Base-by-base conservation (phyloP, 345 rosid species). In the Pistacia atlantica region DNA sequence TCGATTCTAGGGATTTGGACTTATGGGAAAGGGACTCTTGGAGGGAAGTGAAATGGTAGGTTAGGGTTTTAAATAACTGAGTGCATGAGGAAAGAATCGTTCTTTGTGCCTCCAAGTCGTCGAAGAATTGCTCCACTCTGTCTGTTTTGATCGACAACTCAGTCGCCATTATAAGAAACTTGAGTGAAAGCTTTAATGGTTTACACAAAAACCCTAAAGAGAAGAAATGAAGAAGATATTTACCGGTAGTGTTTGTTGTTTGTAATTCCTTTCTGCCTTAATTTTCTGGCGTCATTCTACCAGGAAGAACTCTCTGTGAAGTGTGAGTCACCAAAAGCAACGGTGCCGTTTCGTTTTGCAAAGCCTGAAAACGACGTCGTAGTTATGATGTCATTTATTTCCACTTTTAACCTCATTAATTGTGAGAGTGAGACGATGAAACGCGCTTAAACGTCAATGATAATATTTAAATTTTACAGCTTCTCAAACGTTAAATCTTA, bases 41-140 rank as follows among this genome's bases (percentile, higher is more conserved):
- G n/a, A 84, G 83, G 71, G 89, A 77, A 67, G 72, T n/a, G 86
- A 86, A 86, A 75, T 80, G 88, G 37, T 79, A 28, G 78, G 86
- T 79, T 18, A 86, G 81, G 75, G 84, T 6, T 31, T 83, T 80
- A 71, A 86, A 89, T 16, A 89, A 59, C 58, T 84, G 79, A 42
- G 84, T 74, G 84, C 90, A 87, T 16, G 86, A 77, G 45, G 88
- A 68, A 9, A 89, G 66, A 51, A 83, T 63, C 25, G 80, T 55
- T 77, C 77, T 87, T 72, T 82, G 86, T 11, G 83, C 54, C 51
- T 82, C 85, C 37, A 87, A 86, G 78, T 83, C 84, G 14, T 79
- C 70, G 78, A 83, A 65, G 80, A 87, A 85, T 77, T 83, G 78
- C 83, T 80, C 74, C 46, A 85, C 80, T 71, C 81, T 74, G 38